phyloP scores from a whole-genome alignment of 2,329 filamentous ascomycete genomes.

The Cercospora brassicicola region DNA sequence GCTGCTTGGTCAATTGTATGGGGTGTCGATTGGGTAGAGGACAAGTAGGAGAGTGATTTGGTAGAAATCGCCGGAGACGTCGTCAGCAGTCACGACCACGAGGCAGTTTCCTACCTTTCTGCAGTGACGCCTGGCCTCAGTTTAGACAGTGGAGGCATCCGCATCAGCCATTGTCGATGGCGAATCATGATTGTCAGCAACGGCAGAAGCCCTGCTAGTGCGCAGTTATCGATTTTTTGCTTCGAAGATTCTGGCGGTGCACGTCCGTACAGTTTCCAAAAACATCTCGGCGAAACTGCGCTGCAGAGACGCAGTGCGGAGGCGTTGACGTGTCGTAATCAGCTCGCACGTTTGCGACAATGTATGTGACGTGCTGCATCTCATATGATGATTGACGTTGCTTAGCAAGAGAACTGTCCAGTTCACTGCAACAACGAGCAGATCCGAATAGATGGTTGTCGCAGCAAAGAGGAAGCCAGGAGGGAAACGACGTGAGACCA shows the following conservation, averaged over 20 bases:
- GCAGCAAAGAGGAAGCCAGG: background rate
- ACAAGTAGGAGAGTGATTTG: background rate
- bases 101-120: background rate
- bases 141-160: background rate
- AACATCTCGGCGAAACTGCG: constrained; percentile 12
- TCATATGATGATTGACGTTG: background rate
- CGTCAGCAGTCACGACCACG: background rate
- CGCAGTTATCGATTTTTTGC: background rate
- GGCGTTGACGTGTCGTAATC: background rate
- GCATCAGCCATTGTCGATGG: background rate
- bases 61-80: background rate
- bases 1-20: background rate
- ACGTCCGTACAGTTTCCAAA: constrained; percentile 1
- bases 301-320: background rate
- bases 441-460: background rate
- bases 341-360: background rate
- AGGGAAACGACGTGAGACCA: background rate
- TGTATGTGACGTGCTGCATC: background rate
- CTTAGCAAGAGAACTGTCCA: too few relatives aligned
- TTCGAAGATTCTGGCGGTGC: background rate
- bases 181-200: background rate
- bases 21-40: background rate
- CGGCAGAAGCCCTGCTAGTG: background rate
- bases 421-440: background rate
- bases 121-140: background rate